Base-by-base conservation (phyloP, 345 rosid genomes). In the Citrus glauca region DNA sequence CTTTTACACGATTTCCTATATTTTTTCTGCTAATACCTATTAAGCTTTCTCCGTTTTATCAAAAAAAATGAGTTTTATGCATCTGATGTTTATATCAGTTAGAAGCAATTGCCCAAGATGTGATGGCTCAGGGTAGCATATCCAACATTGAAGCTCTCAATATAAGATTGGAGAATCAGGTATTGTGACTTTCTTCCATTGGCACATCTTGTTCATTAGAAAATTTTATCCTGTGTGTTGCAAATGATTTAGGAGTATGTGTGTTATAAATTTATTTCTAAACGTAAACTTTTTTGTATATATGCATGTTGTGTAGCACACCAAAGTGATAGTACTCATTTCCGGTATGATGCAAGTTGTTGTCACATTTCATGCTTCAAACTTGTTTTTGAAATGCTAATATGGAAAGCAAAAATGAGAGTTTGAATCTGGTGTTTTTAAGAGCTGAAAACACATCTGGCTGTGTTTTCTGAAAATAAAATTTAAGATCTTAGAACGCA, bases 21-120 rank as follows among this genome's bases (percentile, higher is more conserved):
- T 9, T 45, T 27, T 48, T 82, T 77, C 27, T 37, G 4, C 35
- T 6, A 19, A 7, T 65, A 33, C 32, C 20, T 19, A 6, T 33
- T 32, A 65, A 2, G 20, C 13, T 65, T 65, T 64, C 60, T 64
- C 14, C 77, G 57, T 68, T 81, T 65, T 9, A 65, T 65, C 5
- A 65, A 65, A 65, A 10, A 65, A 64, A 28, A 64, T 6, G 32
- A 19, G 4, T 65, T 33, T 30, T 48, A 13, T 74, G 42, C 7
- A 61, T 73, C 60, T 74, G 30, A 28, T 82, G 30, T 48, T 76
- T 45, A 69, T 79, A 74, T 25, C 83, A 92, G 99, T 78, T 96
- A 38, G 97, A 94, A 87, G 96, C 93, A 72, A 94, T 96, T 56
- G 83, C 89, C 72, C 98, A 89, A 63, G 95, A 92, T 82, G 85